phyloP scores from a whole-genome alignment of 768 basidiomycete genomes.

The Bullera alba region DNA sequence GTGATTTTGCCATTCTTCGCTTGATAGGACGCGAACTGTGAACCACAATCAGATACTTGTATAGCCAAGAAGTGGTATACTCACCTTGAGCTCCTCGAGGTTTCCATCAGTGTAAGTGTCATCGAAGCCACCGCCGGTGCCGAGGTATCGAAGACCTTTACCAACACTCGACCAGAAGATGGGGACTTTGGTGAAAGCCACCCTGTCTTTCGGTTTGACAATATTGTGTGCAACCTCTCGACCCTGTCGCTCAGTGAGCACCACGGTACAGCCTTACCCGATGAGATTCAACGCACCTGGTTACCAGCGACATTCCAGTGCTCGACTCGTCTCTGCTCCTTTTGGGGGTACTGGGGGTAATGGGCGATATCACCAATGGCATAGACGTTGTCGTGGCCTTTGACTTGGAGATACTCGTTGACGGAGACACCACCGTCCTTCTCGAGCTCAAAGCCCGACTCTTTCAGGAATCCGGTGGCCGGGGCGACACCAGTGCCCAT shows the following conservation, averaged over 20 bases:
- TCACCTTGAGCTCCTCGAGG: conserved; percentile 65
- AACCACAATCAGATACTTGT: neutral
- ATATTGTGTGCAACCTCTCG: conserved; percentile 75
- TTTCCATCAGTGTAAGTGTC: conserved; percentile 72
- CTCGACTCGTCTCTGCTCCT: conserved; percentile 62
- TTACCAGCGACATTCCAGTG: conserved; percentile 93
- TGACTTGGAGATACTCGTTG: conserved; percentile 64
- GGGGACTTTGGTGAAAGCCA: conserved; percentile 63
- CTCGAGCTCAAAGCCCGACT: conserved; percentile 57
- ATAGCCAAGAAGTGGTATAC: conserved; percentile 5
- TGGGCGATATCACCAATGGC: conserved; percentile 68
- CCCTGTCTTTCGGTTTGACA: conserved; percentile 48
- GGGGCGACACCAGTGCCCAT: conserved; percentile 83
- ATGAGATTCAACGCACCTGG: conserved; percentile 45
- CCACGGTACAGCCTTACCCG: neutral
- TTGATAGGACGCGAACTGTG: conserved; percentile 43
- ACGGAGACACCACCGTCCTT: conserved; percentile 70
- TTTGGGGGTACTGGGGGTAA: conserved; percentile 70
- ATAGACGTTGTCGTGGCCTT: conserved; percentile 40
- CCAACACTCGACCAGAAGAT: conserved; percentile 83
- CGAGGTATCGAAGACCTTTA: conserved; percentile 78
- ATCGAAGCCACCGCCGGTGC: conserved; percentile 61
- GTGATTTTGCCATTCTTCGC: conserved; percentile 43
- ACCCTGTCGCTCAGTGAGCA: conserved; percentile 47
- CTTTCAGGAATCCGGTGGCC: conserved; percentile 70